Base-by-base conservation (phyloP, 768 basidiomycete species). In the Amanita rubescens region DNA sequence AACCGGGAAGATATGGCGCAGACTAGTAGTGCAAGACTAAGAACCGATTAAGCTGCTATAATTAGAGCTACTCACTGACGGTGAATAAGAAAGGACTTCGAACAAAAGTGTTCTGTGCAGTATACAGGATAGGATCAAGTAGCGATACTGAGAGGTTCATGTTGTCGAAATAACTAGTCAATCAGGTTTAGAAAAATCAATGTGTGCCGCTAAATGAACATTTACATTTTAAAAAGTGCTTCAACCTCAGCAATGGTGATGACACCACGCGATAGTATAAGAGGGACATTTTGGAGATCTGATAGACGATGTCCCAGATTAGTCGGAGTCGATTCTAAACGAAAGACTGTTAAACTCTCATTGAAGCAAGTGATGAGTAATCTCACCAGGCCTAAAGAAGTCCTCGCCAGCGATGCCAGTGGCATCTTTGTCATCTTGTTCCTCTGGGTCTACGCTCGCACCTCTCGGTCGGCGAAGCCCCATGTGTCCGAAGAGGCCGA, bases 1-100 rank as follows among this genome's bases (percentile, higher is more conserved):
- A 86, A 93, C 54, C 92, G 75, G 11, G 92, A 92, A 5, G 93
- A 82, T 53, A 94, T 80, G 2, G 90, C 92, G 64, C 93, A 95
- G 37, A 96, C 88, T 90, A 62, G n/a, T n/a, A n/a, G 25, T 39
- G 34, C 17, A 20, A 37, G 32, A 2, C 17, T 42, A 56, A 25
- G 51, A 3, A 44, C 15, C 20, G 20, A 39, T 7, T 49, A 52
- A 38, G 20, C 14, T 19, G 51, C 11, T 20, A 3, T 19, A 27
- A 41, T n/a, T 14, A 11, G 15, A 17, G 14, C 43, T 58, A 81
- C 83, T 79, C 60, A 91, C 89, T 80, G 54, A 92, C 90, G 30
- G 94, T 94, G 68, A 95, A 93, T 34, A 97, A 67, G 73, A 95
- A 95, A 2, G 93, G 90, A 60, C 87, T 90, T 19, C 94, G 81